Evolutionary conservation across 768 basidiomycete genomes (phyloP).

Genomic region (Xanthoconium purpureum): DNA sequence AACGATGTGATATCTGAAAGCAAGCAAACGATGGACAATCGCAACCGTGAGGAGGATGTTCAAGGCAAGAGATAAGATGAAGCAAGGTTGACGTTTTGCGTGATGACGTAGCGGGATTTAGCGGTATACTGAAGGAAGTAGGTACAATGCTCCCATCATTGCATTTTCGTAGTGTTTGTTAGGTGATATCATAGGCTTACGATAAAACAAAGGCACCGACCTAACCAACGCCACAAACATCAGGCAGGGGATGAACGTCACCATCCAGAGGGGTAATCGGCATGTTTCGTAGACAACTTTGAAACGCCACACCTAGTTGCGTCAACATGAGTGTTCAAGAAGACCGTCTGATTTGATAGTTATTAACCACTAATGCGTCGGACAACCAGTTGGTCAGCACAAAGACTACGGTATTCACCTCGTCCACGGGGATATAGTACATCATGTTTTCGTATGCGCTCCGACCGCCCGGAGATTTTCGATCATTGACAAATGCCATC

Average conservation of each 20-base stretch:
- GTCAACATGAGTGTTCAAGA: neutral
- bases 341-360: neutral
- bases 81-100: constrained; percentile 7
- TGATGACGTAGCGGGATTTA: neutral
- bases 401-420: constrained; percentile 5
- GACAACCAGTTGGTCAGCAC: constrained; percentile 12
- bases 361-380: constrained; percentile 18
- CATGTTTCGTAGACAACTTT: constrained; percentile 9
- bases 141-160: constrained; percentile 1
- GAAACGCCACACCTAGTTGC: constrained; percentile 11
- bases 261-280: constrained; percentile 1
- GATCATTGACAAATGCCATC: constrained; percentile 30
- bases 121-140: too few species aligned
- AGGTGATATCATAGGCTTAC: neutral
- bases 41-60: constrained; percentile 33
- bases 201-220: neutral
- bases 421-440: constrained; percentile 19
- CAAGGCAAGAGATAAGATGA: constrained; percentile 27
- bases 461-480: constrained; percentile 34
- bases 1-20: constrained; percentile 9
- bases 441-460: constrained; percentile 17
- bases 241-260: constrained; percentile 4
- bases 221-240: constrained; percentile 2
- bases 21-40: constrained; percentile 29
- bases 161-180: neutral